These are phyloP conservation scores for Pythium folliculosum DNA, from an alignment of 352 stramenopile genomes.

Conservation along the genomic window DNA sequence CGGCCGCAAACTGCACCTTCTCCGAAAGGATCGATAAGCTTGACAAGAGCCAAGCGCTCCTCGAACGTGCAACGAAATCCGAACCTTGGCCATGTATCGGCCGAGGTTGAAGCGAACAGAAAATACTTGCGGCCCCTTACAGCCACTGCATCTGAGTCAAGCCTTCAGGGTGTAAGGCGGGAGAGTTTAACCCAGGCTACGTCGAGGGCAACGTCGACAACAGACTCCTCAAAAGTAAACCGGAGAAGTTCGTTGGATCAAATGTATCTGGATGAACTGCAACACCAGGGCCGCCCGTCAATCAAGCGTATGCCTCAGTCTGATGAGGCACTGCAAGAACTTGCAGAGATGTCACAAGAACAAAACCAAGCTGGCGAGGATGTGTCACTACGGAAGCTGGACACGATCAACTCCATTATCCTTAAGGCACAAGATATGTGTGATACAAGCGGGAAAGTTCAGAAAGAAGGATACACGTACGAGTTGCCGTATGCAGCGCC, in stretches of 20 bases:
- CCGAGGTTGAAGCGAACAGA: neutral
- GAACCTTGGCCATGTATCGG: neutral
- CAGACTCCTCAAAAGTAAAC: constrained; percentile 1
- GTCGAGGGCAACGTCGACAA: neutral
- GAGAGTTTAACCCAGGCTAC: neutral
- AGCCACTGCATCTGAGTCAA: constrained; percentile 9
- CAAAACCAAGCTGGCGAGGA: neutral
- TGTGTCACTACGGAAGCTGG: constrained; percentile 46
- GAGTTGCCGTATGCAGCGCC: neutral
- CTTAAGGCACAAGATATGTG: constrained; percentile 44
- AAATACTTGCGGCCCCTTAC: constrained; percentile 5
- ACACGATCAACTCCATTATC: constrained; percentile 67
- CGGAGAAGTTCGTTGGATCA: constrained; percentile 47
- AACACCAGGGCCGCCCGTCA: constrained; percentile 33
- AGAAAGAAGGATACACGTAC: neutral
- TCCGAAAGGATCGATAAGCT: neutral
- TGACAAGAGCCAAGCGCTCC: constrained; percentile 13
- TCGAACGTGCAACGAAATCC: constrained; percentile 5
- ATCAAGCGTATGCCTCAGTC: neutral
- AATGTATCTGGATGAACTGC: constrained; percentile 49
- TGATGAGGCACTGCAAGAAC: neutral
- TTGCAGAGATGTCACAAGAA: neutral
- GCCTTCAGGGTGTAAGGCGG: neutral
- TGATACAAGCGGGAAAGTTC: neutral
- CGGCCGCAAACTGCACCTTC: constrained; percentile 54